Conservation (phyloP, 768 basidiomycete genomes). For the Nidularia sp. region DNA sequence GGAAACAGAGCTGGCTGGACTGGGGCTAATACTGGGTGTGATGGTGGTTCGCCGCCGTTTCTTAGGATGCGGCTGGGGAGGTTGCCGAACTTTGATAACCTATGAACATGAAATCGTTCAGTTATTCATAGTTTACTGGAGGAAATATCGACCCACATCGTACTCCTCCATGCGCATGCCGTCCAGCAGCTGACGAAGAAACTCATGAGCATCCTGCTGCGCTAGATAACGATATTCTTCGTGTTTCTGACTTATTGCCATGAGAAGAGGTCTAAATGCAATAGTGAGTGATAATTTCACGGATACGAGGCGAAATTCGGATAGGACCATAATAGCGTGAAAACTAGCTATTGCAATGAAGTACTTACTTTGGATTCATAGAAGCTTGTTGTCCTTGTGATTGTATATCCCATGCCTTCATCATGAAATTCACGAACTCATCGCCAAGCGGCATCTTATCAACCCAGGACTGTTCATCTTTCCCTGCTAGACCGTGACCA, state of each 20-base stretch:
- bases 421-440: constrained; percentile 56
- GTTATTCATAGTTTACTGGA: background rate
- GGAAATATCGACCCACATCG: constrained; percentile 50
- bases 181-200: constrained; percentile 84
- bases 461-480: constrained; percentile 48
- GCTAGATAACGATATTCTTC: constrained; percentile 94
- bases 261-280: constrained; percentile 50
- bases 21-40: constrained; percentile 14
- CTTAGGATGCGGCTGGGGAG: constrained; percentile 31
- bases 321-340: background rate
- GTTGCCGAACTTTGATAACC: constrained; percentile 77
- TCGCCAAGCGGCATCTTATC: constrained; percentile 70
- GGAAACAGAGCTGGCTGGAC: constrained; percentile 1
- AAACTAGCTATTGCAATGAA: background rate
- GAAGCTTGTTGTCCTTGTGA: constrained; percentile 41
- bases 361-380: constrained; percentile 65
- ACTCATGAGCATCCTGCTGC: constrained; percentile 96
- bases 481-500: constrained; percentile 51
- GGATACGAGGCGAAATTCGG: background rate
- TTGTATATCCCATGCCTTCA: constrained; percentile 63
- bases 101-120: constrained; percentile 18
- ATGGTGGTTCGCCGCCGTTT: constrained; percentile 35
- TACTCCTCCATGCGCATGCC: constrained; percentile 93
- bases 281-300: too few species aligned
- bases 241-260: constrained; percentile 75